phyloP scores from a whole-genome alignment of 2,329 filamentous ascomycete genomes.

The Cladorrhinum sp. region DNA sequence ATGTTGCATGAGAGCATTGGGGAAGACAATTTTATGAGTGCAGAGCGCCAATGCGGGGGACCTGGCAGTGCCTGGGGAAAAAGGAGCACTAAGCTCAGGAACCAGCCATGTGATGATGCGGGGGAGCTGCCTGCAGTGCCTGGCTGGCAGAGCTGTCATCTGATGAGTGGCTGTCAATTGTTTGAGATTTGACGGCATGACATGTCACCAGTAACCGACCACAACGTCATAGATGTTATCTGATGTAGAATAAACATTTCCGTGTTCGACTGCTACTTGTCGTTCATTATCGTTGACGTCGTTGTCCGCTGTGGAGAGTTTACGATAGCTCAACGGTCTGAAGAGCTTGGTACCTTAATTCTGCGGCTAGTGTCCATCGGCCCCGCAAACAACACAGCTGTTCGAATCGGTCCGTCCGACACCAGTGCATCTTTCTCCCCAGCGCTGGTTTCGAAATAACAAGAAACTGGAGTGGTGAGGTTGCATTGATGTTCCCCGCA shows the following conservation, averaged over 20 bases:
- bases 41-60: neutral
- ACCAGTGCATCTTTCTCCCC: neutral
- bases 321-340: neutral
- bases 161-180: neutral
- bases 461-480: neutral
- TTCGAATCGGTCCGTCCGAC: conserved; percentile 28
- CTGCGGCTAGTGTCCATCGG: neutral
- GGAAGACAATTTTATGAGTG: conserved; percentile 1
- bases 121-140: neutral
- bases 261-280: neutral
- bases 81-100: conserved; percentile 6
- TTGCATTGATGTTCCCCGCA: conserved; percentile 6
- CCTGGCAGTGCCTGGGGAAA: neutral
- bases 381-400: conserved; percentile 4
- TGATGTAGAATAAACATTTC: neutral
- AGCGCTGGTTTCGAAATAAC: neutral
- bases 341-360: too few relatives aligned
- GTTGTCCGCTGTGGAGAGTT: too few relatives aligned
- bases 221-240: neutral
- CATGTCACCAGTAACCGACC: neutral
- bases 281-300: neutral
- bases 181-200: neutral
- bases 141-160: neutral
- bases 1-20: conserved; percentile 1
- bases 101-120: conserved; percentile 7